Percentiles rank a stretch among this genome's conserved stretches.
Conservation (phyloP, 495 filamentous ascomycete genomes). For the Copromyces sp. region DNA sequence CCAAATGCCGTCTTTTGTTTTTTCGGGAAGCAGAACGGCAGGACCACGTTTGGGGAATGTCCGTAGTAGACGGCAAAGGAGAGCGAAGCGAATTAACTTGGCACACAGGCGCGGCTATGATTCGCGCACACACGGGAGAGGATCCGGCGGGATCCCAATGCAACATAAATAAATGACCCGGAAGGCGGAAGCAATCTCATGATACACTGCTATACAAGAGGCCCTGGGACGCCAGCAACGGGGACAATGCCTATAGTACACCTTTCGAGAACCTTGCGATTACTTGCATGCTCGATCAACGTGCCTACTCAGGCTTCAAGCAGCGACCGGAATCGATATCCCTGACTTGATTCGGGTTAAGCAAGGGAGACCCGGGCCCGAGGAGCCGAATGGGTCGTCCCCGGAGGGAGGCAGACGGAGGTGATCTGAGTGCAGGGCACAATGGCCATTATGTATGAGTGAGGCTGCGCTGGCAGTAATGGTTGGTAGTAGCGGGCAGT, state of each 20-base stretch:
- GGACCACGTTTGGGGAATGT: constrained; percentile 22
- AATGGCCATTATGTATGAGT: background rate
- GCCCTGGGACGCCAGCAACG: background rate
- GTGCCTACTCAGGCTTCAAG: background rate
- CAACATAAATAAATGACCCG: background rate
- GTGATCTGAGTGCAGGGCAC: background rate
- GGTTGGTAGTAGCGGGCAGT: background rate
- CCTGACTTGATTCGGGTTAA: background rate
- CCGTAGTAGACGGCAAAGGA: constrained; percentile 7
- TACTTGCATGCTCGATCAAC: background rate
- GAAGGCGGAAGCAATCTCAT: background rate
- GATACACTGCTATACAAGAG: background rate
- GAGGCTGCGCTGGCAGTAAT: background rate
- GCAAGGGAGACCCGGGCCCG: background rate
- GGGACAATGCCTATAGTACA: background rate
- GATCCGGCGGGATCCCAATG: background rate
- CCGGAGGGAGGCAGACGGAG: background rate
- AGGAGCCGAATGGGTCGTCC: background rate
- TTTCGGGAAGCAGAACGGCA: background rate
- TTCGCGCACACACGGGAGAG: background rate
- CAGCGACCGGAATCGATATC: background rate
- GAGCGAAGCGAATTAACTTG: background rate
- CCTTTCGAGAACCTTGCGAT: background rate
- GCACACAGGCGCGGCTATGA: background rate
- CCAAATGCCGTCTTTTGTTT: background rate